Evolutionary conservation across 768 basidiomycete genomes (phyloP).

Genomic region (Agrocybe praecox): DNA sequence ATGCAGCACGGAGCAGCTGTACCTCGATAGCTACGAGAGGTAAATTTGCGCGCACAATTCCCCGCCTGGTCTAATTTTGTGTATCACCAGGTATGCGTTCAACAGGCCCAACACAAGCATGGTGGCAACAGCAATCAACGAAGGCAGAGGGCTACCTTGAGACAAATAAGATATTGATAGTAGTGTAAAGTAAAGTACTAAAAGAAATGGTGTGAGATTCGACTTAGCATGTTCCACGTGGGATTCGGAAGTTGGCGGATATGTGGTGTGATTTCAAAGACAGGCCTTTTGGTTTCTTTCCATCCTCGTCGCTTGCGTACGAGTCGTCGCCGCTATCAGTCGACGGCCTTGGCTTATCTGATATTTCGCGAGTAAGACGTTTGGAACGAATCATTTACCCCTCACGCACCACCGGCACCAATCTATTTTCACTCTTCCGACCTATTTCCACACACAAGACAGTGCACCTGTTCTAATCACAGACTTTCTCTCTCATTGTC

Average conservation of each 20-base stretch:
- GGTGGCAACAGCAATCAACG: conserved; percentile 75
- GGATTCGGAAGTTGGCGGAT: conserved; percentile 9
- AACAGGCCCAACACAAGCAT: conserved; percentile 80
- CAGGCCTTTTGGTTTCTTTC: conserved; percentile 4
- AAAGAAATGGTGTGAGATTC: neutral
- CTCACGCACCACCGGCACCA: neutral
- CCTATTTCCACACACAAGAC: conserved; percentile 13
- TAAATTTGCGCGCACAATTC: conserved; percentile 20
- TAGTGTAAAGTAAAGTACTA: neutral
- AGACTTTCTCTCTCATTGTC: conserved; percentile 6
- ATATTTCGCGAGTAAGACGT: neutral
- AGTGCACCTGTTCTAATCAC: conserved; percentile 2
- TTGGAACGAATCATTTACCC: neutral
- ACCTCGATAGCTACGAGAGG: conserved; percentile 76
- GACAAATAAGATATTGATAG: neutral
- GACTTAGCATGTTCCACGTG: conserved; percentile 2
- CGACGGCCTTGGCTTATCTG: neutral
- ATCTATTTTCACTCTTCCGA: conserved; percentile 8
- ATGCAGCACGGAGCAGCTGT: conserved; percentile 67
- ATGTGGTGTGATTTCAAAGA: conserved; percentile 13
- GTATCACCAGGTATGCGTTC: conserved; percentile 61
- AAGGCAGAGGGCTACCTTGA: conserved; percentile 65
- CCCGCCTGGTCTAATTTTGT: conserved; percentile 1
- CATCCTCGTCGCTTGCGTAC: neutral
- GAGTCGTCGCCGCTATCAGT: neutral